These are phyloP conservation scores for Cordyceps cicadae DNA, from an alignment of 2,329 filamentous ascomycete genomes.

Conservation along the genomic window DNA sequence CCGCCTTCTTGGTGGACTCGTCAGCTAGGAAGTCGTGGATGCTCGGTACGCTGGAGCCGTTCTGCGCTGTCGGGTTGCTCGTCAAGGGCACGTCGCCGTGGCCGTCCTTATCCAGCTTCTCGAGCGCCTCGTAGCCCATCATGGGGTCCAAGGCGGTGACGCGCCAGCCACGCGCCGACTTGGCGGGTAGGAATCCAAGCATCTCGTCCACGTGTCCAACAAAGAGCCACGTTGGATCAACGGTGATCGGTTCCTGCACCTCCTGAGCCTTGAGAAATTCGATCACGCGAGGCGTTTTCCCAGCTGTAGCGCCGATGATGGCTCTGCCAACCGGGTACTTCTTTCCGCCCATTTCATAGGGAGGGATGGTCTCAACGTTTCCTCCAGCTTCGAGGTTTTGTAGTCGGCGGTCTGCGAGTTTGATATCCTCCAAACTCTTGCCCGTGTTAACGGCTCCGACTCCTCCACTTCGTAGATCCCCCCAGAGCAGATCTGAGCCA, in stretches of 20 bases:
- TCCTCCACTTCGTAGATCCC: neutral
- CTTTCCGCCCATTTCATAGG: neutral
- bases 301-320: neutral
- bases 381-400: neutral
- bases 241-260: neutral
- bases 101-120: slow-evolving; percentile 14
- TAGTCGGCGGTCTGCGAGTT: too few species aligned
- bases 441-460: neutral
- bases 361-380: neutral
- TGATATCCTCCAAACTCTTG: neutral
- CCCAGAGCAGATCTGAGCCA: neutral
- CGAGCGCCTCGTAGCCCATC: slow-evolving; percentile 15
- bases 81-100: slow-evolving; percentile 11
- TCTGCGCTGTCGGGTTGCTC: neutral
- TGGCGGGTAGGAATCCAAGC: slow-evolving; percentile 20
- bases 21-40: neutral
- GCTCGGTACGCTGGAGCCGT: neutral
- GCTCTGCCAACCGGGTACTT: neutral
- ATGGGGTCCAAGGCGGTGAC: slow-evolving; percentile 17
- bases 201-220: slow-evolving; percentile 24
- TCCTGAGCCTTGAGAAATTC: neutral
- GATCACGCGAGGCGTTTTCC: neutral
- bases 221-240: slow-evolving; percentile 21
- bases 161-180: slow-evolving; percentile 19
- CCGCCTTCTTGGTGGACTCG: neutral